Evolutionary conservation across 371 early-diverging fungal genomes (phyloP).

Genomic region (Zychaea mexicana): DNA sequence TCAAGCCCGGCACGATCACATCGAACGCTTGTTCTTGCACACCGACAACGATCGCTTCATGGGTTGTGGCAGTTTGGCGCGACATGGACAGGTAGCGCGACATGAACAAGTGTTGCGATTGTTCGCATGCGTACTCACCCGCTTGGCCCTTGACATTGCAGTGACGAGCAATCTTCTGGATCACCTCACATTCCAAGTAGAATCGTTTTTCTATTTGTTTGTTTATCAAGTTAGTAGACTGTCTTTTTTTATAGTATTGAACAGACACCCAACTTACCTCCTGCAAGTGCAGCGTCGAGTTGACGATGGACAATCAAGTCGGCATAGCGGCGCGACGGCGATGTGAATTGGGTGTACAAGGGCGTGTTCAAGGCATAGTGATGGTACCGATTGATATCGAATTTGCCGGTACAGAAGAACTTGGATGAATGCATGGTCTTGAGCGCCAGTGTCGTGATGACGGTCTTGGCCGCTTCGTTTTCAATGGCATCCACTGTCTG

Average conservation of each 20-base stretch:
- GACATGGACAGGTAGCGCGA: conserved; percentile 49
- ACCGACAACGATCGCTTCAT: conserved; percentile 50
- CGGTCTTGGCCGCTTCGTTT: conserved; percentile 38
- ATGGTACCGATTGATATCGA: conserved; percentile 58
- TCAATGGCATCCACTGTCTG: conserved; percentile 70
- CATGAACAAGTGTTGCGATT: conserved; percentile 68
- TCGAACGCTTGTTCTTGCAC: conserved; percentile 58
- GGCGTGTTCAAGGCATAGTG: conserved; percentile 78
- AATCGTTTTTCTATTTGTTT: conserved; percentile 41
- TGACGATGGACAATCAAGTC: conserved; percentile 93
- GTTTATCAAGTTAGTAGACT: neutral
- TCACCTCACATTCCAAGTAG: conserved; percentile 42
- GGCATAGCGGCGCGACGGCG: conserved; percentile 94
- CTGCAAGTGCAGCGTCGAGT: conserved; percentile 36
- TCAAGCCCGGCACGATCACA: conserved; percentile 61
- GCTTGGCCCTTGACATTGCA: conserved; percentile 72
- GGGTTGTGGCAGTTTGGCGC: conserved; percentile 24
- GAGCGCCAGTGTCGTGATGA: conserved; percentile 57
- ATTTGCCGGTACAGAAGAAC: conserved; percentile 82
- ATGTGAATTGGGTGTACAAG: conserved; percentile 89
- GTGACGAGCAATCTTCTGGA: conserved; percentile 57
- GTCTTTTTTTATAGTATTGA: neutral
- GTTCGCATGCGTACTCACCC: conserved; percentile 71
- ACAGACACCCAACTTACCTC: too few species aligned
- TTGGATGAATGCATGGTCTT: conserved; percentile 78